Evolutionary conservation across 176 grass and related monocot genomes (phyloP).

Genomic region (Aegilops sharonensis): DNA sequence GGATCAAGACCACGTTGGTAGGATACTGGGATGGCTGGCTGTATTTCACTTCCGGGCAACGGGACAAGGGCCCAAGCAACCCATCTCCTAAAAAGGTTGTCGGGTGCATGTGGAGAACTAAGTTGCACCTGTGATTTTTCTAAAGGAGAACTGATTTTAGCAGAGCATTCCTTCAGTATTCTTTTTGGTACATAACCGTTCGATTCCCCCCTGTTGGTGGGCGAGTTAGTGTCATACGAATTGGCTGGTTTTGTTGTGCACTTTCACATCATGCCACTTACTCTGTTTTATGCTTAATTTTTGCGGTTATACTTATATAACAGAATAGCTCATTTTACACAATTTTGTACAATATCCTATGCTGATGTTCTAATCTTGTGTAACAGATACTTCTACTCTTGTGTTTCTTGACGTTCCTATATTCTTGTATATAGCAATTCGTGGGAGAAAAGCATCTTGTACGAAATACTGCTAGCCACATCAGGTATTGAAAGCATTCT

Average conservation of each 20-base stretch:
- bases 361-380: background rate
- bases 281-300: constrained; percentile 23
- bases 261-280: constrained; percentile 9
- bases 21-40: constrained; percentile 92
- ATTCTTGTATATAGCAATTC: background rate
- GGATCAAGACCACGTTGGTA: constrained; percentile 95
- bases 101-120: constrained; percentile 84
- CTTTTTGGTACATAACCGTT: background rate
- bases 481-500: background rate
- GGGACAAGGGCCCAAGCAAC: constrained; percentile 80
- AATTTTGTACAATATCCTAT: constrained; percentile 16
- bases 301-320: background rate
- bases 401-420: background rate
- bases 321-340: constrained; percentile 2
- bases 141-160: constrained; percentile 2
- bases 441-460: background rate
- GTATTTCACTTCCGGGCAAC: constrained; percentile 92
- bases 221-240: background rate
- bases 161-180: constrained; percentile 24
- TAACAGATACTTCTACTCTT: background rate
- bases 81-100: constrained; percentile 89
- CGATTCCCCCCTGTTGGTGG: background rate
- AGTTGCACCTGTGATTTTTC: constrained; percentile 55
- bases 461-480: background rate
- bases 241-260: constrained; percentile 17